Evolutionary conservation across 2,329 filamentous ascomycete species (phyloP).

Genomic region (Fusarium sp.): DNA sequence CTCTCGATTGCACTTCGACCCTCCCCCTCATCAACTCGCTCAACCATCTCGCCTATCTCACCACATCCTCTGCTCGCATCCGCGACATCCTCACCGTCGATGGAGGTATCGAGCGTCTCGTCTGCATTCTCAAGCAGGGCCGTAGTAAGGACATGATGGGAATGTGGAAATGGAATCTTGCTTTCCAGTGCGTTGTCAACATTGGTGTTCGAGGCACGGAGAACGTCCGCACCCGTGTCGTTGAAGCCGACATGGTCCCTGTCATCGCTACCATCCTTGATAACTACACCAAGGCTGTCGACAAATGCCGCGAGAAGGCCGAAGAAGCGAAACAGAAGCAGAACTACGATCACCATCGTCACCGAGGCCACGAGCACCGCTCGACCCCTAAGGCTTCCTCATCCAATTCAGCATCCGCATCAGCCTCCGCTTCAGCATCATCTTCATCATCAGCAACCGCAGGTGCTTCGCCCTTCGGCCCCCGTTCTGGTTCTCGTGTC

Average conservation of each 20-base stretch:
- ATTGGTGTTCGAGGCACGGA: conserved; percentile 97
- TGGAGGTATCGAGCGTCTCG: conserved; percentile 94
- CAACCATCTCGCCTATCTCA: conserved; percentile 98
- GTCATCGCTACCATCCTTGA: conserved; percentile 98
- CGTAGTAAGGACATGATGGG: conserved; percentile 99
- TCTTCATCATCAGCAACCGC: conserved; percentile 36
- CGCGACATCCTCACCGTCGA: conserved; percentile 98
- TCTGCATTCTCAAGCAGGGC: conserved; percentile 98
- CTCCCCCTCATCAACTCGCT: conserved; percentile 98
- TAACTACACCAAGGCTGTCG: conserved; percentile 97
- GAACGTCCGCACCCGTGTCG: conserved; percentile 90
- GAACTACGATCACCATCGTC: conserved; percentile 64
- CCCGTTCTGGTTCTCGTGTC: conserved; percentile 61
- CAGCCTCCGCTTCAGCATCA: conserved; percentile 53
- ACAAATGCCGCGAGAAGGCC: conserved; percentile 87
- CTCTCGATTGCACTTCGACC: conserved; percentile 97
- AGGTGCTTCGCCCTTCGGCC: conserved; percentile 57
- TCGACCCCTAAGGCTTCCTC: conserved; percentile 58
- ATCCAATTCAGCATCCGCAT: conserved; percentile 41
- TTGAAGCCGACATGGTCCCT: conserved; percentile 98
- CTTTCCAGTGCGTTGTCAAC: conserved; percentile 99
- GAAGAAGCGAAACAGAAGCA: conserved; percentile 84
- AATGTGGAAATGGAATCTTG: conserved; percentile 99
- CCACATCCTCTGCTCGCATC: conserved; percentile 96
- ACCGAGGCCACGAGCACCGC: conserved; percentile 62